Base-by-base conservation (phyloP, 768 basidiomycete species). In the Russula vinacea region DNA sequence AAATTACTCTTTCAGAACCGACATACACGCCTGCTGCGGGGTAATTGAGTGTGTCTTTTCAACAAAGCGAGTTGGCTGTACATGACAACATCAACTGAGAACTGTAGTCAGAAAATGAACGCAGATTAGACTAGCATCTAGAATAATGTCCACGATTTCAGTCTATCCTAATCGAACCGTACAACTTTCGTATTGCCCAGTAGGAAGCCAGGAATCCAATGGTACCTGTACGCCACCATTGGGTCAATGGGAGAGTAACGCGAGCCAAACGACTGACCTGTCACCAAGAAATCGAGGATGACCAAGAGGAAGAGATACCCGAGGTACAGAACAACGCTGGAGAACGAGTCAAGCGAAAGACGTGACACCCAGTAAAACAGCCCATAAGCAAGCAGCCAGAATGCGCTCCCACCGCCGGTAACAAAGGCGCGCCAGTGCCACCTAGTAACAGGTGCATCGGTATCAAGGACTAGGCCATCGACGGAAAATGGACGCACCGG, bases 401-500 rank as follows among this genome's bases (percentile, higher is more conserved):
- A 84, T 3, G 94, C 89, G 65, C 89, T 92, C 26, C 94, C 93
- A 10, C 94, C 96, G 40, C 96, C 96, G 35, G 86, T 89, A 66
- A 95, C 70, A 81, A 98, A 97, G 5, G 92, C 83, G 51, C 93
- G 85, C 96, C 96, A 98, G 64, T 98, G 95, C 95, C 95, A 98
- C 63, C 93, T 90, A 64, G 35, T 39, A 35, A 57, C 19, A 3
- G 60, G 54, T 24, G n/a, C 24, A 17, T 50, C 10, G 52, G 70
- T 40, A 67, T 64, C 22, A 58, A 54, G 4, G 42, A 37, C 55
- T 47, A 37, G 47, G 19, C 14, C 39, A 13, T 37, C 14, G 11
- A 35, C 24, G 16, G 40, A 40, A 39, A 16, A 33, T 7, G 42
- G 45, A 72, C 81, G 62, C 59, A 91, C 89, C 92, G 80, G 74